Conservation (phyloP, 371 early-diverging fungal genomes). For the Fennellomyces sp. region DNA sequence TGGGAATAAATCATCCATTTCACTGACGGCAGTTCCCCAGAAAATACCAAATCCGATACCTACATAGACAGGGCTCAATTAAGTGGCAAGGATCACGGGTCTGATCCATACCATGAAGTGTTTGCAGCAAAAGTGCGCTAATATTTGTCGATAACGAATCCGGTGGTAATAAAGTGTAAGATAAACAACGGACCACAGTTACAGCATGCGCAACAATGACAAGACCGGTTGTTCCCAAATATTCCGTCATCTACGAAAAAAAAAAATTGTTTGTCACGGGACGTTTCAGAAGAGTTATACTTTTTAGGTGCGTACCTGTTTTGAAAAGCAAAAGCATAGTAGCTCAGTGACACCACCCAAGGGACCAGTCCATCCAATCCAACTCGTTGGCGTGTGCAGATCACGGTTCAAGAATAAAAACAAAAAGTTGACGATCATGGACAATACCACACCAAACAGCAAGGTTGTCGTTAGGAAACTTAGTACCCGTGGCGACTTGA, state of each 20-base stretch:
- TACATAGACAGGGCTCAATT: neutral
- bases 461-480: constrained; percentile 30
- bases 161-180: constrained; percentile 36
- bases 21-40: constrained; percentile 43
- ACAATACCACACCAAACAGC: constrained; percentile 32
- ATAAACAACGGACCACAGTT: constrained; percentile 37
- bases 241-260: constrained; percentile 33
- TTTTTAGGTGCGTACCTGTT: constrained; percentile 23
- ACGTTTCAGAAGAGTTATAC: too few species aligned
- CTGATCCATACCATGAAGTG: constrained; percentile 31
- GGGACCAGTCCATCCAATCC: constrained; percentile 46
- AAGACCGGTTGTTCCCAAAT: constrained; percentile 44
- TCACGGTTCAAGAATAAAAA: constrained; percentile 32
- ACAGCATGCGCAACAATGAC: constrained; percentile 42
- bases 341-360: constrained; percentile 40
- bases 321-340: constrained; percentile 34
- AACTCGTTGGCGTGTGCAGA: constrained; percentile 28
- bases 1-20: constrained; percentile 42
- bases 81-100: neutral
- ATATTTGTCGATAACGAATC: constrained; percentile 32
- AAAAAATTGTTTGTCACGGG: neutral
- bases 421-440: constrained; percentile 44
- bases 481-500: constrained; percentile 16
- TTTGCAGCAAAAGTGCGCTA: constrained; percentile 40
- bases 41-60: constrained; percentile 25